Evolutionary conservation across 2,329 filamentous ascomycete genomes (phyloP), one percentile per base, ranked within the genome.

Genomic region (Calonectria pteridis): DNA sequence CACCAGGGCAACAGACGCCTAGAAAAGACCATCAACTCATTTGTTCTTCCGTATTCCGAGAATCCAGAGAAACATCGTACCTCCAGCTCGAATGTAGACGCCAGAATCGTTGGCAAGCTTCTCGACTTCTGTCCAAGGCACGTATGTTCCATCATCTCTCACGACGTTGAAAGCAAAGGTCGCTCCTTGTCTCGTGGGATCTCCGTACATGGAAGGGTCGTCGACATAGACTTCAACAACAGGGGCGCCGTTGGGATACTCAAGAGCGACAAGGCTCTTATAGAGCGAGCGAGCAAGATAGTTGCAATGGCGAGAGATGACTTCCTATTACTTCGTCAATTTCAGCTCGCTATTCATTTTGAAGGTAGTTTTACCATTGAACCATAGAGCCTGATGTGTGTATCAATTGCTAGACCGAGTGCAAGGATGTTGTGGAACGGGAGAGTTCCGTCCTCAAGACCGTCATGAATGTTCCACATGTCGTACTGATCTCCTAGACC

Each of bases 381-480:
- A 1, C 88, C 88, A 78, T 89, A 93, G 4, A 94, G 81, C 35
- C 86, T 84, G 40, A 83, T 79, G 80, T 93, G 91, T 0, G 88
- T 87, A 43, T 88, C 86, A 35, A 93, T 89, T 3, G 91, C 91
- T 72, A 91, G 87, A 4, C 88, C 89, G 26, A 93, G 84, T 0
- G 92, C 92, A 67, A 93, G 84, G 73, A 94, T 93, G 73, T 85
- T 91, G 79, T 93, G 92, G 77, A 93, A 93, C 2, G 92, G 90
- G 13, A 92, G 83, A 1, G 92, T 94, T 1, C 92, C 92, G 77
- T 94, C 93, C 79, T 94, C 93, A 10, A 94, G 86, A 2, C 87
- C 86, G 51, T 92, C 90, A 77, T 93, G 91, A 4, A 92, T 83
- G 58, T 86, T 85, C 66, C 86, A 87, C 2, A 79, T 77, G 20